Conservation (phyloP, 2,329 filamentous ascomycete species). For the Fusarium irregulare region DNA sequence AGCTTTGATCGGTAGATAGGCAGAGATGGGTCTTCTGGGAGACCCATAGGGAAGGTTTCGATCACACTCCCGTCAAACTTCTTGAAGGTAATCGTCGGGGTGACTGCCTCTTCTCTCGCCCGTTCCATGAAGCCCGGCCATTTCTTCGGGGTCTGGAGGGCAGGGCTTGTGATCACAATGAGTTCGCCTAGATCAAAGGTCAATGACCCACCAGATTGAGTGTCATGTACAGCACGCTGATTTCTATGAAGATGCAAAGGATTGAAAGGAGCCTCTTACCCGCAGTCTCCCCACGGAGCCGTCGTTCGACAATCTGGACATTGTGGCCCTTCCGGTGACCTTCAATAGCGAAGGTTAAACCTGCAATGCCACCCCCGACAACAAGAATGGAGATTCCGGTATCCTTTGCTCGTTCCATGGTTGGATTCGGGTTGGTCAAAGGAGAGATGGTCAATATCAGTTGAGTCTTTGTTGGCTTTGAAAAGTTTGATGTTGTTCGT, state of each 20-base stretch:
- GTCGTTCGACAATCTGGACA: not conserved
- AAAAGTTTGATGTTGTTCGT: not conserved
- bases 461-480: not conserved
- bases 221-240: not conserved
- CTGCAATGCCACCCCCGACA: not conserved
- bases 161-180: not conserved
- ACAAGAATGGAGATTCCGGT: not conserved
- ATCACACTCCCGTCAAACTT: not conserved
- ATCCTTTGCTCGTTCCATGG: not conserved
- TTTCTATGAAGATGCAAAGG: not conserved
- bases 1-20: not conserved
- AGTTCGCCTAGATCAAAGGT: not conserved
- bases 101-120: not conserved
- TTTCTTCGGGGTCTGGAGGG: not conserved
- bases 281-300: not conserved
- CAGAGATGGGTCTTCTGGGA: not conserved
- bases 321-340: slow-evolving; percentile 16
- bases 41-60: not conserved
- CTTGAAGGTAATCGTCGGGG: not conserved
- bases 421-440: not conserved
- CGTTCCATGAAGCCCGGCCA: not conserved
- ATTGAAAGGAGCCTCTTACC: not conserved
- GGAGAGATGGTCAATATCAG: not conserved
- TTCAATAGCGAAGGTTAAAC: slow-evolving; percentile 22
- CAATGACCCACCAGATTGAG: not conserved